Evolutionary conservation across 257 asterid genomes (phyloP).

Genomic region (Marsdenia floribunda): DNA sequence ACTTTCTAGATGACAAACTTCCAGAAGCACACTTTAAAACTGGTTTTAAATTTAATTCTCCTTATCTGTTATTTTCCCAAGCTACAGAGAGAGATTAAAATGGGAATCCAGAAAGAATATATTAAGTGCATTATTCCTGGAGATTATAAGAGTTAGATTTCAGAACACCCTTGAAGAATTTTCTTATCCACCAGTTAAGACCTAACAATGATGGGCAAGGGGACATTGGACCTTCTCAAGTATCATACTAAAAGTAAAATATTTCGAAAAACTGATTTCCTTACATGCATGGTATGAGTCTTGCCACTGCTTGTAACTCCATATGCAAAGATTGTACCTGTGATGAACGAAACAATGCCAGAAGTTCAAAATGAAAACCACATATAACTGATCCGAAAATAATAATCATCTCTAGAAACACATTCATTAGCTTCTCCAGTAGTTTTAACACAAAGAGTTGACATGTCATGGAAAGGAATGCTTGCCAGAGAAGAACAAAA

Average conservation of each 20-base stretch:
- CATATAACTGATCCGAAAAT: neutral
- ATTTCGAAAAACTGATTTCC: constrained; percentile 25
- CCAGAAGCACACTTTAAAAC: neutral
- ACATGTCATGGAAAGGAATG: neutral
- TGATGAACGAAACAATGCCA: constrained; percentile 13
- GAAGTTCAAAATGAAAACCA: constrained; percentile 3
- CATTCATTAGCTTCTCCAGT: neutral
- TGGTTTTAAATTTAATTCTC: neutral
- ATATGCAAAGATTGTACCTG: constrained; percentile 96
- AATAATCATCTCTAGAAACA: neutral
- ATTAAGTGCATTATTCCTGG: neutral
- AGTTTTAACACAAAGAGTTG: neutral
- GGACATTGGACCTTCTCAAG: neutral
- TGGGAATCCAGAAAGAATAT: too few relatives aligned
- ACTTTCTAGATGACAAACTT: neutral
- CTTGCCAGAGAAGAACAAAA: neutral
- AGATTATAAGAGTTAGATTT: too few relatives aligned
- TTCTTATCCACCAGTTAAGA: neutral
- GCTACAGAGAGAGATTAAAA: neutral
- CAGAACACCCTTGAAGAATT: too few relatives aligned
- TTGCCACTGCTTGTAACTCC: constrained; percentile 99
- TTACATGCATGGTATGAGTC: constrained; percentile 99
- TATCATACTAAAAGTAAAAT: neutral
- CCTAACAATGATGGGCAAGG: neutral
- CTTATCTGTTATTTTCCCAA: too few relatives aligned